Conservation (phyloP, 331 rosid species). For the Prunus yedoensis region DNA sequence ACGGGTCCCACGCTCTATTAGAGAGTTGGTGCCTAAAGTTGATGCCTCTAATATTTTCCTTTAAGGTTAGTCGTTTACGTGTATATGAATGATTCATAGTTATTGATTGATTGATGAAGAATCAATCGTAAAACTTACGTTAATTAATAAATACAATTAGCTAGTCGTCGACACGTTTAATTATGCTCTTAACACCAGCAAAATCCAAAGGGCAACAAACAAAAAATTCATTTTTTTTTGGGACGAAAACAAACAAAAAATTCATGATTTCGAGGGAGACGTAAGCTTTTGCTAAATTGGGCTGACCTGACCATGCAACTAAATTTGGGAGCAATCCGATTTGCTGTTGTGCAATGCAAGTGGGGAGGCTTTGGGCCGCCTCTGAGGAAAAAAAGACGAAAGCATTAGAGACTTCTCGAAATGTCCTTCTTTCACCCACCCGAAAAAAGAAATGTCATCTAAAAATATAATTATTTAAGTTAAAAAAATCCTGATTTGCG, state of each 20-base stretch:
- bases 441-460: neutral
- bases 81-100: neutral
- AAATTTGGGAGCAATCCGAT: slow-evolving; percentile 3
- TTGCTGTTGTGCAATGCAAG: neutral
- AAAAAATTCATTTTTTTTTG: no score
- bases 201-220: neutral
- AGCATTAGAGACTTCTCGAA: neutral
- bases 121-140: neutral
- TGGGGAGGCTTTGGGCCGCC: neutral
- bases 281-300: neutral
- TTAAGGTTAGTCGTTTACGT: neutral
- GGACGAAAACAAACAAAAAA: neutral
- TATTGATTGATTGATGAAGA: neutral
- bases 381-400: neutral
- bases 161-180: neutral
- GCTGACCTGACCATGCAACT: neutral
- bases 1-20: no score
- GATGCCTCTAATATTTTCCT: no score
- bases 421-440: neutral
- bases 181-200: neutral
- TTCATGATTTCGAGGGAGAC: neutral
- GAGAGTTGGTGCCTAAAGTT: no score
- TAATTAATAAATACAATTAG: neutral
- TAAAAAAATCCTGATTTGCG: neutral
- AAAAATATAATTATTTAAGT: no score